Percentiles rank a stretch among this genome's conserved stretches.
These are phyloP conservation scores for Ceratobasidium papillatum DNA, from an alignment of 1,284 basidiomycete genomes.

Conservation along the genomic window DNA sequence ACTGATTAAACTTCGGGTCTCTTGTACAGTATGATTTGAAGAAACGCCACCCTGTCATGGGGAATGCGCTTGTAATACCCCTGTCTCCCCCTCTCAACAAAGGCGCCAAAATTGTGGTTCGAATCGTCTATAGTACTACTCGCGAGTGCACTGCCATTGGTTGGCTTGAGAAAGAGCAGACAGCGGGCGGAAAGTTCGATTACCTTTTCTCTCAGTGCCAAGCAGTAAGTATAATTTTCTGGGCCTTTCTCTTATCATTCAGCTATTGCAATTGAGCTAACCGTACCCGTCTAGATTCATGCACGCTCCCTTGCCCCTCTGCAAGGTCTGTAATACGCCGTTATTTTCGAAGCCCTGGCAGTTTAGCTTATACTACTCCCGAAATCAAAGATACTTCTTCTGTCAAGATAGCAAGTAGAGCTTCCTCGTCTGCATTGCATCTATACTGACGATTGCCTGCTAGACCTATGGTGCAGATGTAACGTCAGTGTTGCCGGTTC, in stretches of 20 bases:
- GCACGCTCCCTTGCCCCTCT: slow-evolving; percentile 81
- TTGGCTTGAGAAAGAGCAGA: slow-evolving; percentile 93
- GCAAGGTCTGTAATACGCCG: slow-evolving; percentile 65
- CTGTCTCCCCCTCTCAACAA: slow-evolving; percentile 56
- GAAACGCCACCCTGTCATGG: slow-evolving; percentile 71
- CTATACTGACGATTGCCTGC: slow-evolving; percentile 30
- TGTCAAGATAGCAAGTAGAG: slow-evolving; percentile 70
- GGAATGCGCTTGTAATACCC: slow-evolving; percentile 67
- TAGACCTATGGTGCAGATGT: slow-evolving; percentile 83
- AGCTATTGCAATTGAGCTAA: background rate
- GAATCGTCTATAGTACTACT: slow-evolving; percentile 78
- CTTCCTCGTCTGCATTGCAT: background rate
- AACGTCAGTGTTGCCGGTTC: slow-evolving; percentile 77
- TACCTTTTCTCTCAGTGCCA: slow-evolving; percentile 96
- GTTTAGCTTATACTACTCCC: slow-evolving; percentile 1
- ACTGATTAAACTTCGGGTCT: slow-evolving; percentile 9
- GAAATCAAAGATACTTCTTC: slow-evolving; percentile 66
- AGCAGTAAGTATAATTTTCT: slow-evolving; percentile 56
- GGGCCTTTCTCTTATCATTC: slow-evolving; percentile 45
- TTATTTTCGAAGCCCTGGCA: background rate
- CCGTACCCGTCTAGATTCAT: slow-evolving; percentile 62
- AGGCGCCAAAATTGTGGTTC: slow-evolving; percentile 63
- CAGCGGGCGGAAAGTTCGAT: slow-evolving; percentile 84
- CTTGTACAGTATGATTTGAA: slow-evolving; percentile 62
- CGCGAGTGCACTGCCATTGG: slow-evolving; percentile 86